A percentile compares a stretch with the other conserved stretches of the same genome.
Evolutionary conservation across 495 filamentous ascomycete species (phyloP).

Genomic region (Trichoderma virens): DNA sequence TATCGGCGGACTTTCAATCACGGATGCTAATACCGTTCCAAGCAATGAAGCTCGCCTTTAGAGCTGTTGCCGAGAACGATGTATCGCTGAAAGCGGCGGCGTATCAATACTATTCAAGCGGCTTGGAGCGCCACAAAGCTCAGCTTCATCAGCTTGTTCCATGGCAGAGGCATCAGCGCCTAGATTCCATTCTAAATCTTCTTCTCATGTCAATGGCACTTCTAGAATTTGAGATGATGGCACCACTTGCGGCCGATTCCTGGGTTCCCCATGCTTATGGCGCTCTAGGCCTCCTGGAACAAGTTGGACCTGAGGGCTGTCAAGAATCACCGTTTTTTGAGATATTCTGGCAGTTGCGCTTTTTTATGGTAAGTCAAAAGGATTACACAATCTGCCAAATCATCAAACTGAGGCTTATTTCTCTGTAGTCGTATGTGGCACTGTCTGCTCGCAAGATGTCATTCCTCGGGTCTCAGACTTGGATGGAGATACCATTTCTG

Average conservation of each 20-base stretch:
- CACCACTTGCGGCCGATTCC: slow-evolving; percentile 18
- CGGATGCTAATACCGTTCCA: background rate
- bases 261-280: background rate
- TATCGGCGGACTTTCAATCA: background rate
- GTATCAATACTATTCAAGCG: background rate
- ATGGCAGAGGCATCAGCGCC: background rate
- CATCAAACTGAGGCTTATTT: background rate
- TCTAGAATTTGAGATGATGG: slow-evolving; percentile 23
- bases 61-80: background rate
- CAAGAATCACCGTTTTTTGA: background rate
- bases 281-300: background rate
- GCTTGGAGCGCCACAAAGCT: background rate
- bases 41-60: background rate
- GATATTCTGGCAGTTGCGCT: background rate
- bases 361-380: background rate
- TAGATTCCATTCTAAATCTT: background rate
- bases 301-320: background rate
- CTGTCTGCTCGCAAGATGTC: background rate
- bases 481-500: background rate
- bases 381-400: background rate
- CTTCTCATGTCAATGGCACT: slow-evolving; percentile 24
- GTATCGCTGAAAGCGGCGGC: background rate
- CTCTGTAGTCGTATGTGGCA: background rate
- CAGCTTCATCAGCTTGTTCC: background rate
- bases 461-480: background rate